A percentile compares a stretch with the other conserved stretches of the same genome.
Evolutionary conservation across 768 basidiomycete species (phyloP).

Genomic region (Boletus sp.): DNA sequence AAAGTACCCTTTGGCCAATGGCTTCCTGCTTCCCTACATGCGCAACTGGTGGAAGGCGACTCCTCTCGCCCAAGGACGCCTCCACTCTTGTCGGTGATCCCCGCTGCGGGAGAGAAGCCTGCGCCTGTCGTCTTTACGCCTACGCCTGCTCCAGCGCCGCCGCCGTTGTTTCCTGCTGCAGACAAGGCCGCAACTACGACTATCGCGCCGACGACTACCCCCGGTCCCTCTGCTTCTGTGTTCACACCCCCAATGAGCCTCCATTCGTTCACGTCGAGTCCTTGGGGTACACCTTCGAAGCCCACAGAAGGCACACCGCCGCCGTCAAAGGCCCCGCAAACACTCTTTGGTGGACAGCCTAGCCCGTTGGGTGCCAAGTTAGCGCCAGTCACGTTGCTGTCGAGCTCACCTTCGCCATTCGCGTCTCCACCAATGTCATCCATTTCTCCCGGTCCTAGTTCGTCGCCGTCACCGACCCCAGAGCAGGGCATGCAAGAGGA

Average conservation of each 20-base stretch:
- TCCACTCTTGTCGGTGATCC: constrained; percentile 40
- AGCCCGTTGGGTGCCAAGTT: constrained; percentile 4
- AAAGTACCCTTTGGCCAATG: constrained; percentile 37
- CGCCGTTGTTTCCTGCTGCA: not conserved
- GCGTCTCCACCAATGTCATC: not conserved
- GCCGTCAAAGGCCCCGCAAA: not conserved
- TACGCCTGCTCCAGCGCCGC: not conserved
- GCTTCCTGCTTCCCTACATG: constrained; percentile 24
- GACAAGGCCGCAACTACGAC: not conserved
- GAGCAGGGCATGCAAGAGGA: constrained; percentile 71
- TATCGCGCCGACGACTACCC: not conserved
- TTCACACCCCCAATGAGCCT: constrained; percentile 8
- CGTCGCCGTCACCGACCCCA: constrained; percentile 24
- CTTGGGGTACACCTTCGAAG: constrained; percentile 9
- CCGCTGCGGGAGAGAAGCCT: constrained; percentile 13
- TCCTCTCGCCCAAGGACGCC: constrained; percentile 47
- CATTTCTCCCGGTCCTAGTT: not conserved
- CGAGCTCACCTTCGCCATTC: constrained; percentile 4
- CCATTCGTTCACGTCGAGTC: constrained; percentile 6
- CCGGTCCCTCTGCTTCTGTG: constrained; percentile 6
- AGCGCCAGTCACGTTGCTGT: not conserved
- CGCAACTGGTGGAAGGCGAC: constrained; percentile 21
- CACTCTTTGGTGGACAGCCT: constrained; percentile 14
- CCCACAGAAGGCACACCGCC: not conserved
- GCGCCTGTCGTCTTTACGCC: too few relatives aligned